Conservation (phyloP, 108 stramenopile genomes). For the Pseudonitzschia pungens region DNA sequence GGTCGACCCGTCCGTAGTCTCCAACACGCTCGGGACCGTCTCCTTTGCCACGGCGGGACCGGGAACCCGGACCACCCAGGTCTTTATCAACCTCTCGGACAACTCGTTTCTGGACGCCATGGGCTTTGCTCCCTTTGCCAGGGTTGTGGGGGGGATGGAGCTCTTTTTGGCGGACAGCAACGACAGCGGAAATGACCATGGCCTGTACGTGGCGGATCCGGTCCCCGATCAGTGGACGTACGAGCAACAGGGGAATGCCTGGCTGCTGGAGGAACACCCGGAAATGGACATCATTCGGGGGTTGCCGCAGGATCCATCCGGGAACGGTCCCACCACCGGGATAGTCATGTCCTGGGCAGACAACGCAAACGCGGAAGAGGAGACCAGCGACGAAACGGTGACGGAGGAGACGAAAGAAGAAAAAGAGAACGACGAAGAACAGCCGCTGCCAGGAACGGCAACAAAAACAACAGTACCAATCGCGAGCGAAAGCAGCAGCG, state of each 20-base stretch:
- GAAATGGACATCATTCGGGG: neutral
- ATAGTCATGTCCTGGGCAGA: neutral
- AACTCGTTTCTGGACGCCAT: slow-evolving; percentile 47
- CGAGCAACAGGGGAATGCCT: neutral
- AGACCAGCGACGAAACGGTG: too few relatives aligned
- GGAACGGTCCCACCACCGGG: neutral
- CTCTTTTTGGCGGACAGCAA: neutral
- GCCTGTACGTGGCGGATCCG: neutral
- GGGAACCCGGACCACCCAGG: slow-evolving; percentile 48
- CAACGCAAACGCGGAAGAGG: too few relatives aligned
- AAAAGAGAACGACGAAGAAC: neutral
- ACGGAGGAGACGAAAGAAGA: too few relatives aligned
- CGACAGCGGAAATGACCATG: too few relatives aligned
- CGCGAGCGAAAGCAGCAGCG: too few relatives aligned
- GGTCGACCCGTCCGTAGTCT: slow-evolving; percentile 10
- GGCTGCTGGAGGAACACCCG: neutral
- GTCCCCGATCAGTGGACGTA: neutral
- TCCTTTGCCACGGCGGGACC: slow-evolving; percentile 54
- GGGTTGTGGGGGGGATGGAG: slow-evolving; percentile 29
- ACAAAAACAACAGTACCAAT: too few relatives aligned
- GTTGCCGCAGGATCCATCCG: neutral
- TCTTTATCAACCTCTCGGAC: slow-evolving; percentile 60
- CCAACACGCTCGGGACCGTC: slow-evolving; percentile 46
- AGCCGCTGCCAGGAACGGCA: too few relatives aligned
- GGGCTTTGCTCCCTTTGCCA: slow-evolving; percentile 41